These are phyloP conservation scores for Aphanomyces euteiches DNA, from an alignment of 352 stramenopile species.

Conservation along the genomic window DNA sequence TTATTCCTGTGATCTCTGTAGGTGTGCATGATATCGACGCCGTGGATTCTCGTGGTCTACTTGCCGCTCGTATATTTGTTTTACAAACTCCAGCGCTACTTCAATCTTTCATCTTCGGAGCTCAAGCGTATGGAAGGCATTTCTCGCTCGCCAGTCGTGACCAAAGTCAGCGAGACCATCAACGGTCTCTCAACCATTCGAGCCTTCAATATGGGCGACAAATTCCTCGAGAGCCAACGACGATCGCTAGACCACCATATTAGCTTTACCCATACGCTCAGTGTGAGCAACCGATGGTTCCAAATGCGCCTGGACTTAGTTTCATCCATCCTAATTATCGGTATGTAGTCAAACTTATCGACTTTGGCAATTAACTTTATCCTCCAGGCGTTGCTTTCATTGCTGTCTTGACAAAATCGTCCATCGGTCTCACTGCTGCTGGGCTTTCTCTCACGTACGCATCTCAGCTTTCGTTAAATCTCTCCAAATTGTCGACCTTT, in stretches of 20 bases:
- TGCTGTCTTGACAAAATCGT: constrained; percentile 1
- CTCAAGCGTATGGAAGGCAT: constrained; percentile 62
- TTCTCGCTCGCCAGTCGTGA: constrained; percentile 85
- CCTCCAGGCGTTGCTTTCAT: constrained; percentile 45
- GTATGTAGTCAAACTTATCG: too few species aligned
- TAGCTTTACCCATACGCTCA: constrained; percentile 68
- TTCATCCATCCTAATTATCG: background rate
- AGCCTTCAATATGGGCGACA: constrained; percentile 43
- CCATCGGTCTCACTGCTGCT: constrained; percentile 43
- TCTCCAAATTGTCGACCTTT: background rate
- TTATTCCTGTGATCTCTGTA: too few species aligned
- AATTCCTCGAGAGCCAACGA: constrained; percentile 33
- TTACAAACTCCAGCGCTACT: constrained; percentile 51
- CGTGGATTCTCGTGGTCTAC: constrained; percentile 24
- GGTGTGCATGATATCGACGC: background rate
- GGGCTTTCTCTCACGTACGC: constrained; percentile 15
- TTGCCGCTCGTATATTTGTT: constrained; percentile 15
- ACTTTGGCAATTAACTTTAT: too few species aligned
- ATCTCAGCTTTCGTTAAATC: background rate
- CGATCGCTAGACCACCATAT: constrained; percentile 55
- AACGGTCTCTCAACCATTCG: constrained; percentile 66
- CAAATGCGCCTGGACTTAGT: constrained; percentile 68
- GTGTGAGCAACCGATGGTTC: constrained; percentile 71
- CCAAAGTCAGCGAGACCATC: constrained; percentile 88
- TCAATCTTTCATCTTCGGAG: constrained; percentile 57